phyloP scores from a whole-genome alignment of 805 yeast genomes.

The Candida arabinofermentans region DNA sequence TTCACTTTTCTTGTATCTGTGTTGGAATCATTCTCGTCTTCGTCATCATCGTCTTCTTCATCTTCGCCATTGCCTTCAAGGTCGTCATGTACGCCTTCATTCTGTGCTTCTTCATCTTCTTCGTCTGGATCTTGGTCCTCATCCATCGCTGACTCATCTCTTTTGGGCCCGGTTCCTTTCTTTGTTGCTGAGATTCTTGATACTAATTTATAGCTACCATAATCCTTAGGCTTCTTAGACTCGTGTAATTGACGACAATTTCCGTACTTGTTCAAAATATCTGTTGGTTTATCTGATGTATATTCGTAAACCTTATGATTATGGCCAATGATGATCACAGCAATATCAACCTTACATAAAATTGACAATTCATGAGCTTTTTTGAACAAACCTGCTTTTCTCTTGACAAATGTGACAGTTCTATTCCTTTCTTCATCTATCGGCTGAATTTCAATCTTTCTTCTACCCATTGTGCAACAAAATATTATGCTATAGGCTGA shows the following conservation, averaged over 20 bases:
- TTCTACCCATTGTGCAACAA: slow-evolving; percentile 98
- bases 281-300: slow-evolving; percentile 62
- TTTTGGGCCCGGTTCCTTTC: slow-evolving; percentile 7
- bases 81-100: slow-evolving; percentile 9
- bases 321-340: slow-evolving; percentile 81
- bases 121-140: slow-evolving; percentile 1
- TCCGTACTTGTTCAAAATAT: slow-evolving; percentile 41
- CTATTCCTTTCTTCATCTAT: slow-evolving; percentile 84
- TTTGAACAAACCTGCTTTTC: slow-evolving; percentile 91
- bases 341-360: slow-evolving; percentile 87
- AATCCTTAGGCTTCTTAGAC: slow-evolving; percentile 60
- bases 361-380: slow-evolving; percentile 85
- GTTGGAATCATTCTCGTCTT: slow-evolving; percentile 8
- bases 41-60: slow-evolving; percentile 4
- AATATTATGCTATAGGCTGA: too few species aligned
- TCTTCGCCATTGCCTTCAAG: slow-evolving; percentile 13
- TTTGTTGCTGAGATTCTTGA: slow-evolving; percentile 23
- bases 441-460: slow-evolving; percentile 92
- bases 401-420: slow-evolving; percentile 82
- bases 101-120: slow-evolving; percentile 1
- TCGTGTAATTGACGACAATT: slow-evolving; percentile 41
- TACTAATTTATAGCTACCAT: slow-evolving; percentile 51
- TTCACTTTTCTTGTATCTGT: not conserved
- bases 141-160: not conserved
- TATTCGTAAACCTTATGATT: slow-evolving; percentile 84